Percentiles rank a stretch among this genome's conserved stretches.
Evolutionary conservation across 352 stramenopile genomes (phyloP).

Genomic region (Globisporangium irregulare): DNA sequence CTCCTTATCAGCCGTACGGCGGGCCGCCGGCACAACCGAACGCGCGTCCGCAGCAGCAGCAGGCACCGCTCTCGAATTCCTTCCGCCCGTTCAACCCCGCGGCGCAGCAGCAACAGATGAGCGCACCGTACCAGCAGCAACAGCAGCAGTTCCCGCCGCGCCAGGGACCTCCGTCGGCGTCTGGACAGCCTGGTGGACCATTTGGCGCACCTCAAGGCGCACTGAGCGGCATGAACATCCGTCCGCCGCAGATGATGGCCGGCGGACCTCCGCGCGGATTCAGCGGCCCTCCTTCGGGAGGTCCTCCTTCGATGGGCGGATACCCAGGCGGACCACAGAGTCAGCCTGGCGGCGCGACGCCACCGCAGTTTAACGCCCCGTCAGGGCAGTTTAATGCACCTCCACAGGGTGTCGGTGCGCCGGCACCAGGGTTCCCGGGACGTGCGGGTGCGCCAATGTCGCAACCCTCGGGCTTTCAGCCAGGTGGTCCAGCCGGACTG

Average conservation of each 20-base stretch:
- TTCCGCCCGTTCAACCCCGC: slow-evolving; percentile 67
- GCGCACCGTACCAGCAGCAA: slow-evolving; percentile 27
- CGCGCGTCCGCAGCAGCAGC: slow-evolving; percentile 23
- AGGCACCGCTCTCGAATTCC: slow-evolving; percentile 27
- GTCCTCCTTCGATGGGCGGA: slow-evolving; percentile 22
- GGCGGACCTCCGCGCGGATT: slow-evolving; percentile 14
- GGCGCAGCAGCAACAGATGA: slow-evolving; percentile 34
- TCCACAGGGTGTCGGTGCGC: neutral
- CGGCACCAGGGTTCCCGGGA: slow-evolving; percentile 17
- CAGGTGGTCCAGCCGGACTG: slow-evolving; percentile 6
- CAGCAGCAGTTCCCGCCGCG: slow-evolving; percentile 21
- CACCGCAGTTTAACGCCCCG: slow-evolving; percentile 18
- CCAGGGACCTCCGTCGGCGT: slow-evolving; percentile 18
- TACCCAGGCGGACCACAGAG: slow-evolving; percentile 20
- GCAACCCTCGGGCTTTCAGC: slow-evolving; percentile 20
- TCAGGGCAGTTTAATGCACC: slow-evolving; percentile 17
- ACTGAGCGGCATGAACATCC: slow-evolving; percentile 25
- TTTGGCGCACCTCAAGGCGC: slow-evolving; percentile 36
- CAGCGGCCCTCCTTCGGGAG: slow-evolving; percentile 21
- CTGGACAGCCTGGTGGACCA: slow-evolving; percentile 16
- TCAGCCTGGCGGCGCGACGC: slow-evolving; percentile 14
- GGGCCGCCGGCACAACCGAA: slow-evolving; percentile 30
- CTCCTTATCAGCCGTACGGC: slow-evolving; percentile 60
- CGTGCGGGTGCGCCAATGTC: slow-evolving; percentile 20
- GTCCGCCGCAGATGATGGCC: slow-evolving; percentile 19